Evolutionary conservation across 2,329 filamentous ascomycete species (phyloP).

Genomic region (Arachnopeziza araneosa): DNA sequence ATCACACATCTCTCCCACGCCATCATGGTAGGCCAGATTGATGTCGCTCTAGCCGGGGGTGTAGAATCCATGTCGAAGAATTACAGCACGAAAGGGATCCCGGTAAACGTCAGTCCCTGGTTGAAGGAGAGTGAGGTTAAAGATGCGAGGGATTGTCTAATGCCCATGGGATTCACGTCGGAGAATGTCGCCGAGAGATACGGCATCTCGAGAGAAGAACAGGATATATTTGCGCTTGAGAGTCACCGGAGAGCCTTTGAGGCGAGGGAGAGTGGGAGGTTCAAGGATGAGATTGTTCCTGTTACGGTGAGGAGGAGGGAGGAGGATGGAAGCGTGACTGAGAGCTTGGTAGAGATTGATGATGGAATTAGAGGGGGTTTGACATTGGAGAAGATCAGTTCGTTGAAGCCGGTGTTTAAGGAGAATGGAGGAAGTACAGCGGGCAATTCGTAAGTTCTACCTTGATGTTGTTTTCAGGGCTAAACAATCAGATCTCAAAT

Average conservation of each 20-base stretch:
- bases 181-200: slow-evolving; percentile 63
- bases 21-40: slow-evolving; percentile 55
- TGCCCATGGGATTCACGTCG: slow-evolving; percentile 63
- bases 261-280: slow-evolving; percentile 53
- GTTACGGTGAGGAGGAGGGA: slow-evolving; percentile 46
- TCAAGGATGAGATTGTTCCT: slow-evolving; percentile 57
- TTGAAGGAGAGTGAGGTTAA: slow-evolving; percentile 48
- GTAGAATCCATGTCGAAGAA: slow-evolving; percentile 54
- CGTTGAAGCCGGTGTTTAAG: slow-evolving; percentile 61
- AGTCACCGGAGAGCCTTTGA: slow-evolving; percentile 54
- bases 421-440: slow-evolving; percentile 54
- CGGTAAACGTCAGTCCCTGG: slow-evolving; percentile 55
- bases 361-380: slow-evolving; percentile 57
- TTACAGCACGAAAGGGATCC: slow-evolving; percentile 48
- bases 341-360: slow-evolving; percentile 44
- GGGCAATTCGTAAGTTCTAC: slow-evolving; percentile 43
- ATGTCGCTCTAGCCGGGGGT: slow-evolving; percentile 57
- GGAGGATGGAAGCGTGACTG: slow-evolving; percentile 38
- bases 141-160: slow-evolving; percentile 59
- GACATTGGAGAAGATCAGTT: slow-evolving; percentile 51
- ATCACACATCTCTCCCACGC: slow-evolving; percentile 57
- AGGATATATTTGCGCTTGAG: slow-evolving; percentile 57
- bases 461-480: background rate
- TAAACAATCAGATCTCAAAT: slow-evolving; percentile 43
- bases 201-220: slow-evolving; percentile 50